Conservation (phyloP, 331 rosid species). For the Acacia pycnantha region DNA sequence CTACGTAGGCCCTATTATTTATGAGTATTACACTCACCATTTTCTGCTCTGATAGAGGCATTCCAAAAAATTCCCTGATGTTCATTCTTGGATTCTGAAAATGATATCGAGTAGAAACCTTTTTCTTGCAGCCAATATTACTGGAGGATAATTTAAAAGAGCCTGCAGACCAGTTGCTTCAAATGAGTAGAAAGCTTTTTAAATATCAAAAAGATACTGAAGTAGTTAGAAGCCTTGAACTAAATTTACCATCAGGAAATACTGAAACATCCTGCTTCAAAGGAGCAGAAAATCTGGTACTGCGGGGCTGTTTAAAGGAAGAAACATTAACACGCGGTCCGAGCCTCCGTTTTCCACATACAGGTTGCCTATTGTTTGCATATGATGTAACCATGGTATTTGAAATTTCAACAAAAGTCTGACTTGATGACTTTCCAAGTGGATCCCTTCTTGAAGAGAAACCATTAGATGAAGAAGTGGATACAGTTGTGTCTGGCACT, state of each 20-base stretch:
- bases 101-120: constrained; percentile 71
- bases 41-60: constrained; percentile 38
- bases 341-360: constrained; percentile 56
- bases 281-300: constrained; percentile 49
- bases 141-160: constrained; percentile 50
- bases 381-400: constrained; percentile 41
- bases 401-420: constrained; percentile 66
- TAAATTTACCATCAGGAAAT: constrained; percentile 48
- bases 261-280: constrained; percentile 39
- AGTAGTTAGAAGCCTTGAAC: background rate
- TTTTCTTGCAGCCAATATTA: constrained; percentile 49
- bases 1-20: constrained; percentile 23
- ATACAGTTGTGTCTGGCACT: constrained; percentile 12
- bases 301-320: constrained; percentile 87
- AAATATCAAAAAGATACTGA: constrained; percentile 22
- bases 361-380: constrained; percentile 32
- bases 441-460: constrained; percentile 37
- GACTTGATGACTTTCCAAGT: constrained; percentile 35
- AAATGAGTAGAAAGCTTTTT: constrained; percentile 22
- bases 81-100: constrained; percentile 52
- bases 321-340: constrained; percentile 51
- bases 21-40: constrained; percentile 44
- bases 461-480: constrained; percentile 38
- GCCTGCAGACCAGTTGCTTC: constrained; percentile 51
- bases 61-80: constrained; percentile 59